These are phyloP conservation scores for Claviceps maximensis DNA, from an alignment of 2,329 filamentous ascomycete species.

Conservation along the genomic window DNA sequence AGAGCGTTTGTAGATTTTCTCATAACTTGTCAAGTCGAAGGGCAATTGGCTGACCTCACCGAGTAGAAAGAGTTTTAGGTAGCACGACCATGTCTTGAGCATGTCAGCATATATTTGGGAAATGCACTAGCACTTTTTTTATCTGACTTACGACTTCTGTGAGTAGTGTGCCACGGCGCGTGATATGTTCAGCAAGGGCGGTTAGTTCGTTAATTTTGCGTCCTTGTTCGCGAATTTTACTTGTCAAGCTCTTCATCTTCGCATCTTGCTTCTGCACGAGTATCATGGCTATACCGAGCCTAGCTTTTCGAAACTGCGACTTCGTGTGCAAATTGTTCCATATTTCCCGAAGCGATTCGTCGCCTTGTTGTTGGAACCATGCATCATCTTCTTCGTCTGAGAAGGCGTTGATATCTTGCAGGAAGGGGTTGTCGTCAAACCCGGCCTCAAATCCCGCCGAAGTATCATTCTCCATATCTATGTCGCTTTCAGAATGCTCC, in stretches of 20 bases:
- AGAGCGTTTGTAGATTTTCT: constrained; percentile 6
- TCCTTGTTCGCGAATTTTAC: no score
- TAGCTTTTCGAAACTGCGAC: background rate
- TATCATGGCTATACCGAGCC: background rate
- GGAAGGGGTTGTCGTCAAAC: background rate
- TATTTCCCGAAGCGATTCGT: background rate
- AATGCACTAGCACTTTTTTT: background rate
- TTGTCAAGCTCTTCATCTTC: background rate
- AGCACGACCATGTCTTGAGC: background rate
- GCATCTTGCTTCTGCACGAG: background rate
- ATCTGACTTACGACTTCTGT: background rate
- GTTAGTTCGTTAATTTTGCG: background rate
- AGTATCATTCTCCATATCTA: background rate
- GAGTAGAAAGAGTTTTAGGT: background rate
- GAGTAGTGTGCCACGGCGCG: background rate
- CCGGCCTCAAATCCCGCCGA: background rate
- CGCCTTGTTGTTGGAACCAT: background rate
- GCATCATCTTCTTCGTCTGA: background rate
- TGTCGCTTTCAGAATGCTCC: background rate
- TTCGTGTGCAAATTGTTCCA: background rate
- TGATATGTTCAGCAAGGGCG: background rate
- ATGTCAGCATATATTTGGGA: background rate
- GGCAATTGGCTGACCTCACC: no score
- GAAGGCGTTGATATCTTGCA: background rate
- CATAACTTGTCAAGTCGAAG: constrained; percentile 3